A percentile compares a stretch with the other conserved stretches of the same genome.
These are phyloP conservation scores for Komagataella populi DNA, from an alignment of 805 yeast genomes.

Conservation along the genomic window DNA sequence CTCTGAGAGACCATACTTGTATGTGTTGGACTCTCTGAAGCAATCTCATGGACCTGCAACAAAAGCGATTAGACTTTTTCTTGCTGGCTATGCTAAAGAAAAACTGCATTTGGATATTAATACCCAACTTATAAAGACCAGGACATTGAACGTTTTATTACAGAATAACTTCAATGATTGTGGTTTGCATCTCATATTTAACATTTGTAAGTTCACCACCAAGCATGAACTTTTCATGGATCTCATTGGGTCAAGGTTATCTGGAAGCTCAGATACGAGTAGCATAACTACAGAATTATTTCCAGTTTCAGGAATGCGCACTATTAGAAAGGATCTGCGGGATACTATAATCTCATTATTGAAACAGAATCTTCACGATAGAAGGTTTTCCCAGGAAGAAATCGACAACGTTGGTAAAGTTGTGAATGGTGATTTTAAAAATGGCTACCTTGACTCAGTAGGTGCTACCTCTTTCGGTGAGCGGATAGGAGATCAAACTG, in stretches of 20 bases:
- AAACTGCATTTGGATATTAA: constrained; percentile 35
- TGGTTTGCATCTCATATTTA: constrained; percentile 82
- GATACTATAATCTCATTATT: not conserved
- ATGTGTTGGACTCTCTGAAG: constrained; percentile 66
- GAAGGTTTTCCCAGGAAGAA: not conserved
- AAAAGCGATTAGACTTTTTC: constrained; percentile 40
- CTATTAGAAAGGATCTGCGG: not conserved
- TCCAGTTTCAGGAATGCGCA: not conserved
- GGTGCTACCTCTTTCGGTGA: not conserved
- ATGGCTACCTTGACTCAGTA: not conserved
- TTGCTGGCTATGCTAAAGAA: constrained; percentile 59
- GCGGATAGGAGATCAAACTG: not conserved
- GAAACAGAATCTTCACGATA: not conserved
- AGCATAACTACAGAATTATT: not conserved
- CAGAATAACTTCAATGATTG: constrained; percentile 90
- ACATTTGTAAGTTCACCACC: constrained; percentile 43
- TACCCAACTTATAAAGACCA: constrained; percentile 25
- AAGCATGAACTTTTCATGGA: constrained; percentile 32
- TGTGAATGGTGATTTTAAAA: not conserved
- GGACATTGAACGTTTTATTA: constrained; percentile 42
- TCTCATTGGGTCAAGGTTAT: constrained; percentile 24
- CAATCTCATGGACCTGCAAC: constrained; percentile 39
- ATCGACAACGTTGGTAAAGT: not conserved
- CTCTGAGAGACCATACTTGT: constrained; percentile 23
- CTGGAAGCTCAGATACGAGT: not conserved